A percentile compares a stretch with the other conserved stretches of the same genome.
phyloP scores from a whole-genome alignment of 306 rosid species.

The Gillenia trifoliata region DNA sequence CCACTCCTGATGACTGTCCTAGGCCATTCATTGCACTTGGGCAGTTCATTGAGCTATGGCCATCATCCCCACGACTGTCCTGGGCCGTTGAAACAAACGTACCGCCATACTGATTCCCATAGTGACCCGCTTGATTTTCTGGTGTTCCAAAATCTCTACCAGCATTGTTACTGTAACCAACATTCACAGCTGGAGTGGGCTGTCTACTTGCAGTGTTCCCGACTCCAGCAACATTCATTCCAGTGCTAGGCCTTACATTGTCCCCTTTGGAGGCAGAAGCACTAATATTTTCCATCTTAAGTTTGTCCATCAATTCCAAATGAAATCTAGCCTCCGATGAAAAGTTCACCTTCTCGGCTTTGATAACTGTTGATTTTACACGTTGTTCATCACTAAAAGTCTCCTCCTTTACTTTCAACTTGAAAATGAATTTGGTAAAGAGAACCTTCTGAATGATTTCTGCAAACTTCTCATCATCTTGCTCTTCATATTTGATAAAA shows the following conservation, averaged over 20 bases:
- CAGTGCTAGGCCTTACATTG: slow-evolving; percentile 27
- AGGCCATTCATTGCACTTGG: slow-evolving; percentile 41
- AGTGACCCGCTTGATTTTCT: slow-evolving; percentile 41
- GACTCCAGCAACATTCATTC: slow-evolving; percentile 22
- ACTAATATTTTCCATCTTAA: slow-evolving; percentile 30
- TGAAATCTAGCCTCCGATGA: slow-evolving; percentile 39
- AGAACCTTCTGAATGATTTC: slow-evolving; percentile 60
- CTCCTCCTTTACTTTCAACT: slow-evolving; percentile 86
- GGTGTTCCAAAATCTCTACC: slow-evolving; percentile 47
- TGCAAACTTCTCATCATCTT: slow-evolving; percentile 60
- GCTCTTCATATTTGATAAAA: slow-evolving; percentile 57
- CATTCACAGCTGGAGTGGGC: slow-evolving; percentile 27
- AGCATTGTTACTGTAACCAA: slow-evolving; percentile 27
- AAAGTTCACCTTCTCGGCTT: slow-evolving; percentile 60
- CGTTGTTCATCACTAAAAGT: slow-evolving; percentile 80
- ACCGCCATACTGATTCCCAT: slow-evolving; percentile 46
- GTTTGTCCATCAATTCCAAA: slow-evolving; percentile 58
- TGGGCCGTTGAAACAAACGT: slow-evolving; percentile 30
- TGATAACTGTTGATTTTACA: slow-evolving; percentile 70
- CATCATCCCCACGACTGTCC: slow-evolving; percentile 63
- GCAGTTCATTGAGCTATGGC: slow-evolving; percentile 67
- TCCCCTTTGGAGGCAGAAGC: slow-evolving; percentile 30
- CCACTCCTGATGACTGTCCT: slow-evolving; percentile 40
- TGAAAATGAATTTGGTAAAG: slow-evolving; percentile 56
- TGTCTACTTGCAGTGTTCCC: slow-evolving; percentile 38